Conservation (phyloP, 306 rosid genomes). For the Gynostemma pentaphyllum region DNA sequence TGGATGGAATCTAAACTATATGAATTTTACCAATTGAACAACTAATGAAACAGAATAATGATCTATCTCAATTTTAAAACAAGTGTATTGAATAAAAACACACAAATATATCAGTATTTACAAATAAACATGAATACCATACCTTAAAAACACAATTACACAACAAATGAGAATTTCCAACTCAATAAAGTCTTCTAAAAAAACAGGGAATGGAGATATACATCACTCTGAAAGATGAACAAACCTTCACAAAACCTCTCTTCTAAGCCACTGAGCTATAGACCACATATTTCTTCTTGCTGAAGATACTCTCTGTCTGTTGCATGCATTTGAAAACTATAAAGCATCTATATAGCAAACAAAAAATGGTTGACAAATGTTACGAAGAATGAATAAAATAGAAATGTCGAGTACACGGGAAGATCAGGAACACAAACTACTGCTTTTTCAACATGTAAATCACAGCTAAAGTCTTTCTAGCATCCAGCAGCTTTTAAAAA, state of each 20-base stretch:
- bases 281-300: constrained; percentile 4
- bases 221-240: neutral
- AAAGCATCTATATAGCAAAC: neutral
- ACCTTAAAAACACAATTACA: neutral
- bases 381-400: constrained; percentile 7
- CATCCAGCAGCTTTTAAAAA: constrained; percentile 92
- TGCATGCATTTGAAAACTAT: neutral
- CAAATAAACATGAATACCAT: neutral
- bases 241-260: neutral
- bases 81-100: neutral
- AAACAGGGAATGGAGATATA: neutral
- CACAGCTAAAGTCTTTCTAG: constrained; percentile 16
- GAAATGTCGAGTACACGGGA: neutral
- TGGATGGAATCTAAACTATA: too few species aligned
- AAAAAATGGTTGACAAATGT: neutral
- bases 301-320: neutral
- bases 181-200: neutral
- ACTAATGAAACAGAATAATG: too few species aligned
- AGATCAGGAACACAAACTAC: neutral
- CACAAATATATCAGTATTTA: neutral
- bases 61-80: too few species aligned
- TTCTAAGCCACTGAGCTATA: neutral
- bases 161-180: neutral
- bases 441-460: neutral
- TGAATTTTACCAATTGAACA: too few species aligned